Base-by-base conservation (phyloP, 805 yeast genomes). In the Metschnikowia anglica region DNA sequence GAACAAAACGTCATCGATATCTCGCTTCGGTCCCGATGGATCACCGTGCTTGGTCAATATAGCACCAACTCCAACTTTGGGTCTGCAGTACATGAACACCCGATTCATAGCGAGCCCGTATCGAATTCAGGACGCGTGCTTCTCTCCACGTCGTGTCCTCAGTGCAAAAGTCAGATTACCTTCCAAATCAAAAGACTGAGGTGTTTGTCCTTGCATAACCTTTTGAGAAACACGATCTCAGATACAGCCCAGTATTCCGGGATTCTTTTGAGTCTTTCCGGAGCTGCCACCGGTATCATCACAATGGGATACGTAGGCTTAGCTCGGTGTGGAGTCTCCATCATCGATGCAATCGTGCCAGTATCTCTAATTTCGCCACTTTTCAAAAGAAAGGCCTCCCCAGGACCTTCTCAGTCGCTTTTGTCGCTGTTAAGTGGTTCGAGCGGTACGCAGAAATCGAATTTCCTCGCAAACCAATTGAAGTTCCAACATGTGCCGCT, bases 291-390 rank as follows among this genome's bases (percentile, higher is more conserved):
- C 2, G 75, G 75, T 2, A 52, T 69, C 1, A 51, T 66, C 5
- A 62, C 71, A 8, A 58, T 67, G 63, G 70, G 72, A 0, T 66
- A 66, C 44, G 58, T 69, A 23, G 72, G 68, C 2, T 49, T 70
- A 10, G 63, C 73, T 0, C 54, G 68, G 0, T 58, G 65, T 40
- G 74, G 74, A 2, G 47, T 67, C 19, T 62, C 61, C 31, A 65
- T 68, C 45, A 55, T 68, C 58, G 70, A 67, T 41, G 56, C 61
- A 30, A 34, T 70, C 5, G 54, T 68, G 10, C 74, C 74, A 0
- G 58, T 60, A 3, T 61, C 61, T 3, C 35, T 68, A 7, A 53
- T 66, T 5, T 57, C 68, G 4, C 58, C 55, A 19, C 44, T 67
- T 41, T 41, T 41, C 32, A 9, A 18, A 12, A 16, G 36, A 16